These are phyloP conservation scores for Chaetomium tenue DNA, from an alignment of 495 filamentous ascomycete species.

Conservation along the genomic window DNA sequence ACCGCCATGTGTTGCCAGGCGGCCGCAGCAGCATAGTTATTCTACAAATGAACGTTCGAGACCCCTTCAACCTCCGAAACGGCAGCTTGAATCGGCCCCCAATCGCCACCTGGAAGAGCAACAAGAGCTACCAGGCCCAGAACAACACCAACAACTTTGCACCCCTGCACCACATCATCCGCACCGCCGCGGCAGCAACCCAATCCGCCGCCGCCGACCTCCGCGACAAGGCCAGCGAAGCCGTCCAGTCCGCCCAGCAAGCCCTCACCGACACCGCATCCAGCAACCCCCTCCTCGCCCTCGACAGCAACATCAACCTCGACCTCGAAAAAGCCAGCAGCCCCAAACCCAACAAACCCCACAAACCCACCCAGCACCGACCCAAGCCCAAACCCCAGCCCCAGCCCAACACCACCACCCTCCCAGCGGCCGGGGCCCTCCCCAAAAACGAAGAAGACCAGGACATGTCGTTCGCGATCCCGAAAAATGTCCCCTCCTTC, in stretches of 20 bases:
- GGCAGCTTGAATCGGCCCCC: constrained; percentile 20
- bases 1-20: constrained; percentile 15
- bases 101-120: constrained; percentile 23
- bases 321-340: not conserved
- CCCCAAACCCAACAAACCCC: not conserved
- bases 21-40: not conserved
- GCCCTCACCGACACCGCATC: constrained; percentile 9
- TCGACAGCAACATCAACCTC: not conserved
- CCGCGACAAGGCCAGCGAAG: constrained; percentile 22
- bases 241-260: constrained; percentile 19
- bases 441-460: constrained; percentile 27
- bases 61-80: constrained; percentile 26
- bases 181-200: constrained; percentile 23
- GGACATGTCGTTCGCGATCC: constrained; percentile 66
- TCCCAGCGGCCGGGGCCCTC: not conserved
- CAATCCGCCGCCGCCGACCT: constrained; percentile 24
- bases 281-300: too few species aligned
- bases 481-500: constrained; percentile 70
- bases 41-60: constrained; percentile 24
- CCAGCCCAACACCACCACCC: not conserved
- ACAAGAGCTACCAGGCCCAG: constrained; percentile 7
- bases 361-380: not conserved
- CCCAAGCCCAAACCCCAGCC: not conserved
- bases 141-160: constrained; percentile 15
- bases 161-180: constrained; percentile 21